These are phyloP conservation scores for Paramarasmius palmivorus DNA, from an alignment of 1,284 basidiomycete species.

Conservation along the genomic window DNA sequence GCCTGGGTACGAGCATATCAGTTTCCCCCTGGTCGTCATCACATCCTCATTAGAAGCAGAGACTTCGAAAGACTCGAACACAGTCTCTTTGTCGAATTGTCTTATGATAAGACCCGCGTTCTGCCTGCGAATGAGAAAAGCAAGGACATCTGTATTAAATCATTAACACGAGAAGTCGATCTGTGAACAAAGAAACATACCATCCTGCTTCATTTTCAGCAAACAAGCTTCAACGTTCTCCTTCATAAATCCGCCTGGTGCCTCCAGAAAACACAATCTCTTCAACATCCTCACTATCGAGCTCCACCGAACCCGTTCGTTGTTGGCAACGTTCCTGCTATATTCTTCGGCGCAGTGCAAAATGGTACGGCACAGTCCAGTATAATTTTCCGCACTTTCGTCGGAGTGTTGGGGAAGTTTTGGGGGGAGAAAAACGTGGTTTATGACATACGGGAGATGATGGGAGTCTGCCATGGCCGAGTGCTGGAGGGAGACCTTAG, in stretches of 20 bases:
- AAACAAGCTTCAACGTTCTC: background rate
- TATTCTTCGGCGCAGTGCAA: background rate
- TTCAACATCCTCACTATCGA: background rate
- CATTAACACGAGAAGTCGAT: too few relatives aligned
- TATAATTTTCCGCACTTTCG: background rate
- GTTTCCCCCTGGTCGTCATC: slow-evolving; percentile 36
- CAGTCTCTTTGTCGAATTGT: slow-evolving; percentile 19
- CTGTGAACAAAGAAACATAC: background rate
- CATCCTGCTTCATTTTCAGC: background rate
- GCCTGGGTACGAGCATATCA: slow-evolving; percentile 34
- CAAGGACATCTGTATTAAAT: slow-evolving; percentile 26
- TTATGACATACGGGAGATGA: slow-evolving; percentile 30
- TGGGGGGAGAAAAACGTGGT: slow-evolving; percentile 42
- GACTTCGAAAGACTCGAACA: slow-evolving; percentile 44
- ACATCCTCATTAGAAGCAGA: slow-evolving; percentile 32
- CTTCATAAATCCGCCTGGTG: background rate
- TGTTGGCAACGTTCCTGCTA: background rate
- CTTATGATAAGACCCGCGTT: slow-evolving; percentile 44
- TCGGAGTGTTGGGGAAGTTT: slow-evolving; percentile 39
- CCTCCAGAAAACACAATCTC: background rate
- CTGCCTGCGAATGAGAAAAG: slow-evolving; percentile 39
- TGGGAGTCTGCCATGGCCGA: background rate
- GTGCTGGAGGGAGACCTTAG: too few relatives aligned
- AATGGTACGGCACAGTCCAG: background rate
- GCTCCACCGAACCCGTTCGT: background rate